Base-by-base conservation (phyloP, 2,329 filamentous ascomycete species). In the Ambrosiella cleistominuta region DNA sequence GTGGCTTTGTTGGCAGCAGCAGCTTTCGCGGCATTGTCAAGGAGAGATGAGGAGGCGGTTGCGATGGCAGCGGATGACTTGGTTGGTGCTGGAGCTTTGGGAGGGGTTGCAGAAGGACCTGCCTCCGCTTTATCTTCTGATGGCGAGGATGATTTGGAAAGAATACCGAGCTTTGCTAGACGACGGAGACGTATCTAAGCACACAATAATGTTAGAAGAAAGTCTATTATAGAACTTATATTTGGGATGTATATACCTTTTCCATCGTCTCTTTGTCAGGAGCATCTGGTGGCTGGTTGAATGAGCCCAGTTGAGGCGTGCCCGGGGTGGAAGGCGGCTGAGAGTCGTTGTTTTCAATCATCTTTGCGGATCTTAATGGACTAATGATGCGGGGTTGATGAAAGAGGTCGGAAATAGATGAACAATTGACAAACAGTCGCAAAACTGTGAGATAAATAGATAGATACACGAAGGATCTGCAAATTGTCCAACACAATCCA, bases 211-310 rank as follows among this genome's bases (percentile, higher is more conserved):
- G 38, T 44, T 17, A 12, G 40, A 42, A 47, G 13, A 45, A 2
- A 17, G 8, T 3, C 13, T 15, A 37, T 9, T 11, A 56, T 45
- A 37, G 36, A 54, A 38, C 45, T 45, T 4, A 45, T 44, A n/a
- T n/a, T 17, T 11, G 15, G 12, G 15, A 15, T 13, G n/a, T 45
- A 56, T 19, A 15, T 66, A 74, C 76, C 73, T 78, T 74, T 61
- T 78, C 76, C 76, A 80, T 80, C 66, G 76, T 78, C 66, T 79
- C 75, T 65, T 75, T 74, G 64, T 80, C 76, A 19, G 77, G 77
- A 61, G 75, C 77, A 64, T 80, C 78, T 54, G 70, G 70, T 12
- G 52, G 17, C 40, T 58, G 56, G 17, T 53, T 54, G 38, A 7
- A 15, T 13, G 12, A n/a, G 8, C 37, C 8, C 15, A 38, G 47